Evolutionary conservation across 768 basidiomycete genomes (phyloP), one percentile per base, ranked within the genome.

Genomic region (Lentinus brumalis): DNA sequence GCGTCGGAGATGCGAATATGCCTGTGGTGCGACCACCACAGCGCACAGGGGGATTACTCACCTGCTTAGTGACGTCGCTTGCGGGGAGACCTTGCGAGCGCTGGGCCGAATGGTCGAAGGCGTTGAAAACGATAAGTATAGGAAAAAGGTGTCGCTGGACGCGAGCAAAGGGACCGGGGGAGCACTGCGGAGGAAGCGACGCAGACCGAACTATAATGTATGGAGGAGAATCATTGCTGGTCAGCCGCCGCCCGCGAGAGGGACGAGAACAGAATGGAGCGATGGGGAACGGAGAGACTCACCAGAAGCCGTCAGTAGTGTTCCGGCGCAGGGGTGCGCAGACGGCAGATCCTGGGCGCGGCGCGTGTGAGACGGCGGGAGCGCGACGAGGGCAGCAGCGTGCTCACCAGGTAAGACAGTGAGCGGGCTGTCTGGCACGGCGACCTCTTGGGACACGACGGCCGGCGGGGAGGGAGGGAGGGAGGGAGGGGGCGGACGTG

Each of bases 281-380:
- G n/a, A 21, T 16, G 31, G 26, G 46, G 1, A 47, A 50, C 42
- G 50, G 16, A 55, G 40, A 50, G 32, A 52, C 61, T 42, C 7
- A 53, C 53, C 53, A 55, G 44, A 46, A 38, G 31, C 50, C 50
- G 56, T 57, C 56, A 31, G 42, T 31, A 41, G 29, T n/a, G 38
- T 51, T 55, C 57, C 62, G 53, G 21, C 51, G 57, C 56, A 44
- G 50, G 53, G 7, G 21, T 46, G 47, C 21, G 53, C 16, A 50
- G 57, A 59, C 62, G 62, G 62, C 47, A 41, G 55, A 51, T 59
- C 62, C 62, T 63, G 52, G 53, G 58, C 41, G 5, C 18, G 42
- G 29, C 15, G 4, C n/a, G 56, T n/a, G n/a, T 62, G 21, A 56
- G 62, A 40, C 14, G 32, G 41, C n/a, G n/a, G 46, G 21, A 16